These are phyloP conservation scores for Myrmaecium sp. DNA, from an alignment of 2,329 filamentous ascomycete genomes.

Conservation along the genomic window DNA sequence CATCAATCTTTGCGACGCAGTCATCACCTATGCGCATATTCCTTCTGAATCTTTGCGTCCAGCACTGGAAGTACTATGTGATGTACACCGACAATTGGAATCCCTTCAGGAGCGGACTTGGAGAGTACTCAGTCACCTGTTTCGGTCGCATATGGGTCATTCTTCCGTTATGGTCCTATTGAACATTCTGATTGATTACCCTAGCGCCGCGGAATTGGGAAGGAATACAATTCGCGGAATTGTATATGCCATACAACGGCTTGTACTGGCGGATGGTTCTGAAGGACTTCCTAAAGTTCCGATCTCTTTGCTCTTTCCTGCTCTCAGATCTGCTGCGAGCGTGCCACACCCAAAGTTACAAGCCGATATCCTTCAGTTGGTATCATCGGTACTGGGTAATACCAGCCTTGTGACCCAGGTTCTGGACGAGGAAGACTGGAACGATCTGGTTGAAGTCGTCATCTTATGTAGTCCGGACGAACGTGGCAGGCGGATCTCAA, in stretches of 20 bases:
- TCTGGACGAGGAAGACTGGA: constrained; percentile 51
- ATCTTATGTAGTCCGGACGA: constrained; percentile 36
- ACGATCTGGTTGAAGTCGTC: constrained; percentile 41
- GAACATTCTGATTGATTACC: constrained; percentile 11
- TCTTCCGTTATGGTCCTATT: constrained; percentile 38
- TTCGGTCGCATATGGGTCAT: constrained; percentile 57
- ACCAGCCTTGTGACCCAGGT: constrained; percentile 39
- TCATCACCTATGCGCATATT: constrained; percentile 56
- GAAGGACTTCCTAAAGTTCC: constrained; percentile 18
- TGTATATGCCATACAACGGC: constrained; percentile 13
- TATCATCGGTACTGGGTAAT: constrained; percentile 21
- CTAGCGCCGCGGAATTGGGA: constrained; percentile 10
- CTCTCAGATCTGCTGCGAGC: constrained; percentile 15
- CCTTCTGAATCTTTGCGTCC: constrained; percentile 42
- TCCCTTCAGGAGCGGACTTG: constrained; percentile 47
- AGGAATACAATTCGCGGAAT: constrained; percentile 14
- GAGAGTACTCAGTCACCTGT: constrained; percentile 53
- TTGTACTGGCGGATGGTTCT: constrained; percentile 16
- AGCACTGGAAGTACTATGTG: constrained; percentile 34
- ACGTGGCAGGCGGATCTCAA: constrained; percentile 7
- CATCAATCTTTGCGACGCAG: constrained; percentile 50
- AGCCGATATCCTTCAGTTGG: constrained; percentile 36
- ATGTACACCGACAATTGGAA: constrained; percentile 50
- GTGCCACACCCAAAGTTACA: constrained; percentile 14
- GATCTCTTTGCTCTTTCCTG: constrained; percentile 16